A percentile compares a stretch with the other conserved stretches of the same genome.
phyloP scores from a whole-genome alignment of 2,329 filamentous ascomycete genomes.

The Colletotrichum sp. region DNA sequence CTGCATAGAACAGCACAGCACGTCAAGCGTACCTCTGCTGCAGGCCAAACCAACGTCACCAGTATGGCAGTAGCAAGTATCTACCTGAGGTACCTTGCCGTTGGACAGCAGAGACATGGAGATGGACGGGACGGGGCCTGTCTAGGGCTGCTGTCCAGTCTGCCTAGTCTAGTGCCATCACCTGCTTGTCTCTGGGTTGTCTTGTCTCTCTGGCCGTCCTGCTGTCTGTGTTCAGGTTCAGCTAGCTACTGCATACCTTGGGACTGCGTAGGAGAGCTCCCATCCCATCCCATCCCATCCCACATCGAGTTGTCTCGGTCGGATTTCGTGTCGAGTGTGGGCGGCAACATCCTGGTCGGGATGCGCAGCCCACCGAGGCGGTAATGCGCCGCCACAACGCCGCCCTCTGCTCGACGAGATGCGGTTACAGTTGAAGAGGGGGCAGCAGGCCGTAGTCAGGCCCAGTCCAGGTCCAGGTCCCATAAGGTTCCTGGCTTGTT shows the following conservation, averaged over 20 bases:
- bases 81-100: neutral
- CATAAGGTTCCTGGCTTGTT: neutral
- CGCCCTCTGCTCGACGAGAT: neutral
- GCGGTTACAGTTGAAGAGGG: neutral
- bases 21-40: neutral
- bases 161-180: neutral
- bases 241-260: neutral
- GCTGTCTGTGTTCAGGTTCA: neutral
- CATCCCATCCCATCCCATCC: neutral
- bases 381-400: slow-evolving; percentile 17
- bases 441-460: too few species aligned
- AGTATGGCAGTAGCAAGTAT: neutral
- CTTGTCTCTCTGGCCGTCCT: neutral
- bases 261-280: neutral
- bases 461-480: neutral
- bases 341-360: neutral
- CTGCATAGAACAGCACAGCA: neutral
- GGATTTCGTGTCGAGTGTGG: neutral
- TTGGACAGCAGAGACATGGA: neutral
- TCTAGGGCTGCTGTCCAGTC: neutral
- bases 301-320: neutral
- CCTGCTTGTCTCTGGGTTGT: neutral
- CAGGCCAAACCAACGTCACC: neutral
- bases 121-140: neutral
- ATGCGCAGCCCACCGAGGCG: slow-evolving; percentile 10